Evolutionary conservation across 2,329 filamentous ascomycete species (phyloP), one percentile per base, ranked within the genome.

Genomic region (Trichoderma polysporum): DNA sequence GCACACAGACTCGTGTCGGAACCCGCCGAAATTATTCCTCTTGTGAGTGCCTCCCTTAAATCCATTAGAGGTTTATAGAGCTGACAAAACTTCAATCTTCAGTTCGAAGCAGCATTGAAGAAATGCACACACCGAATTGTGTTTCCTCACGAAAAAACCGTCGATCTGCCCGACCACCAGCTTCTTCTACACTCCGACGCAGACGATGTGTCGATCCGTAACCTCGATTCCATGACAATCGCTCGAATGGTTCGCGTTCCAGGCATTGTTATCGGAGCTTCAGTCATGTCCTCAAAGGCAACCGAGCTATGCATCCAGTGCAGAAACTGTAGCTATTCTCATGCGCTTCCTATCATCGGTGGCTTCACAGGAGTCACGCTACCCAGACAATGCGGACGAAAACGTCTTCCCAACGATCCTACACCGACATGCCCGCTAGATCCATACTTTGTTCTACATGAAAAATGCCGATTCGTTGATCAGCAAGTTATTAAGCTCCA

Each of bases 401-500:
- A 81, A 70, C 86, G 87, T 70, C 81, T 85, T 10, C 84, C 86
- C 15, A 90, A 89, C 59, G 92, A 96, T 52, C 81, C 83, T 2
- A 84, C 86, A 1, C 88, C 91, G 41, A 89, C 90, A 73, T 99
- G 95, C 74, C 94, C 94, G 0, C 81, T 99, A 68, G 95, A 99
- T 74, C 95, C 95, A 17, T 99, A 97, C 80, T 97, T 95, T 74
- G 93, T 99, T 66, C 86, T 95, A 67, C 95, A 99, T 76, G 95
- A 99, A 79, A 93, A 91, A 77, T 97, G 92, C 41, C 88, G 89
- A 70, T 99, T 99, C 76, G 94, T 98, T 74, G 95, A 99, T 75
- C 95, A 99, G 79, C 95, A 99, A 78, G 92, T 99, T 68, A 91
- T 99, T 77, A 99, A 99, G 79, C 87, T 99, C 19, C 95, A 99